Base-by-base conservation (phyloP, 352 stramenopile genomes). In the Globisporangium polare region DNA sequence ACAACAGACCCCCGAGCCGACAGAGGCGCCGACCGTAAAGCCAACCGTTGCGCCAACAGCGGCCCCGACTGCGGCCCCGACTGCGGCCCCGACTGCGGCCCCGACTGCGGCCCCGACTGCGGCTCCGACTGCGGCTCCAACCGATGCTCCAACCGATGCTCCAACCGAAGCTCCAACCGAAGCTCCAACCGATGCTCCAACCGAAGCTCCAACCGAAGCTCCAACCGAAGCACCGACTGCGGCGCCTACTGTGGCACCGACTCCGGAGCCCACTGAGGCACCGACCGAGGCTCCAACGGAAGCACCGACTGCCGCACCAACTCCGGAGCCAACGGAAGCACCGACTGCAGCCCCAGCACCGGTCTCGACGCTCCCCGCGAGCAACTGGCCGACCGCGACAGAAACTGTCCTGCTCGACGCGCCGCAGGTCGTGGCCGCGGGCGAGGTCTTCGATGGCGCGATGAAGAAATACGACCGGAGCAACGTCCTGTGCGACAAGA, bases 401-500 rank as follows among this genome's bases (percentile, higher is more conserved):
- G 78, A 72, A 5, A 77, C 68, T 8, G 78, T 83, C 22, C 60
- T 62, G 15, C 64, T 84, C 33, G 67, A 58, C 9, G 47, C 76
- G 20, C 26, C 68, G 13, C 43, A 75, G 15, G 27, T 77, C 62
- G 41, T 79, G 53, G 33, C 69, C 12, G 50, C 66, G 6, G 65
- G 67, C 17, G 60, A 74, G 29, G 71, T 76, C 4, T 90, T 88
- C 49, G 70, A 90, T 37, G 78, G 80, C 5, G 78, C 67, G 10
- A 85, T 87, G 73, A 85, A 87, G 51, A 77, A 65, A 6, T 90
- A 68, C 62, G 76, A 86, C 46, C 78, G 80, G 54, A 77, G 70
- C 47, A 75, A 87, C 26, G 74, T 88, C 3, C 45, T 62, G 29
- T 90, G 73, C 43, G 58, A 73, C 62, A 63, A 67, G 3, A 63